Evolutionary conservation across 2,329 filamentous ascomycete genomes (phyloP).

Genomic region (Fusarium incarnatum): DNA sequence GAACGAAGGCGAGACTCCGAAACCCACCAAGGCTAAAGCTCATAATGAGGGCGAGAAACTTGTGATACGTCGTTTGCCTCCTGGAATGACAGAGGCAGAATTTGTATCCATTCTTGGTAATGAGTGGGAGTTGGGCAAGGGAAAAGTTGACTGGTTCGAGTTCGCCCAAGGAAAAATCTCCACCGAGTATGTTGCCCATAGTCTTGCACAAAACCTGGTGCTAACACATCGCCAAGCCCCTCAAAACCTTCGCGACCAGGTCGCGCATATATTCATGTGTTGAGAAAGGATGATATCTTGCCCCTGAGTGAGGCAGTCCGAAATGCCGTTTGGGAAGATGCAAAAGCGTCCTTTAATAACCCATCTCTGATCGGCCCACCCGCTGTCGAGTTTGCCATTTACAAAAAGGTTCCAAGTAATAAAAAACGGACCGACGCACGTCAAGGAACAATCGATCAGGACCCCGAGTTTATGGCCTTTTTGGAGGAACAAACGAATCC

Average conservation of each 20-base stretch:
- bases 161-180: constrained; percentile 78
- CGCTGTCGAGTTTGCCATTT: constrained; percentile 82
- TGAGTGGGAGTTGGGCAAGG: constrained; percentile 83
- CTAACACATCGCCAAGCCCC: constrained; percentile 62
- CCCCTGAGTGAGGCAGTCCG: constrained; percentile 78
- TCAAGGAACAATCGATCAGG: constrained; percentile 95
- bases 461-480: constrained; percentile 95
- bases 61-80: constrained; percentile 84
- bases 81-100: constrained; percentile 83
- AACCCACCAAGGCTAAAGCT: constrained; percentile 48
- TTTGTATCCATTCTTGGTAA: constrained; percentile 78
- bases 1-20: constrained; percentile 48
- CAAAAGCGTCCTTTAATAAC: constrained; percentile 78
- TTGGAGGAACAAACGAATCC: constrained; percentile 86
- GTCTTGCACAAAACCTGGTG: background rate
- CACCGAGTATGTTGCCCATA: constrained; percentile 72
- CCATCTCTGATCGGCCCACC: constrained; percentile 82
- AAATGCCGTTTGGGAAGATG: constrained; percentile 79
- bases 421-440: constrained; percentile 83
- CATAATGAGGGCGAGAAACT: constrained; percentile 77
- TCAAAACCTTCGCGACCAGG: constrained; percentile 86
- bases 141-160: constrained; percentile 85
- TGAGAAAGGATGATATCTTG: constrained; percentile 75
- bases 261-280: constrained; percentile 84
- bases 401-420: constrained; percentile 81